These are phyloP conservation scores for Penicillium nucicola DNA, from an alignment of 495 filamentous ascomycete genomes.

Conservation along the genomic window DNA sequence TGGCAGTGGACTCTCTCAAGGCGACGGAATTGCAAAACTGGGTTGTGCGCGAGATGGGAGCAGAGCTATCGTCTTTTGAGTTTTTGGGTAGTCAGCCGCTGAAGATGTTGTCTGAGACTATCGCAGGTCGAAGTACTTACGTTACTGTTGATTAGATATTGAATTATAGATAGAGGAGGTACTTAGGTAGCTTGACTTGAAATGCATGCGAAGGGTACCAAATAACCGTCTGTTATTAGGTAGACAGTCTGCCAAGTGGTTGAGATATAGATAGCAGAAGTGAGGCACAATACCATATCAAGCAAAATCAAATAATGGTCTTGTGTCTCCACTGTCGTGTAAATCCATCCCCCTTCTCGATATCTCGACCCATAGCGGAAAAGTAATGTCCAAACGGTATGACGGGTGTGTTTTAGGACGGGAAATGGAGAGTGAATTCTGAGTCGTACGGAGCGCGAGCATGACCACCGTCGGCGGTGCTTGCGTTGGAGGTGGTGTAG, in stretches of 20 bases:
- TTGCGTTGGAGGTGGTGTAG: neutral
- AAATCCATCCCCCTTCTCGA: neutral
- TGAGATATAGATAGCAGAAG: no score
- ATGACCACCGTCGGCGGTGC: neutral
- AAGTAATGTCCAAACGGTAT: neutral
- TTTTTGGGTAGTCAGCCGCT: no score
- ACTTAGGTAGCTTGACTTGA: no score
- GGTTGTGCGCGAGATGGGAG: constrained; percentile 25
- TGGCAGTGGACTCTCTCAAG: constrained; percentile 39
- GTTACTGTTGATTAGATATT: no score
- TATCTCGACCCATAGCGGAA: neutral
- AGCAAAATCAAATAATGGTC: no score
- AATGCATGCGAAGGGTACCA: no score
- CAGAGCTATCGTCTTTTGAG: constrained; percentile 24
- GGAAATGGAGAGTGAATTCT: neutral
- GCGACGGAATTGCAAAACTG: constrained; percentile 38
- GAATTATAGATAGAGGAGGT: no score
- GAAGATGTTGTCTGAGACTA: no score
- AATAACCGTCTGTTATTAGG: no score
- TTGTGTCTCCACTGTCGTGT: neutral
- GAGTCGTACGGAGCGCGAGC: neutral
- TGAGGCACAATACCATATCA: no score
- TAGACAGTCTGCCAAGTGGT: no score
- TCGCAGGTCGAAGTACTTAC: no score
- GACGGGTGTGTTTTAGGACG: neutral